These are phyloP conservation scores for Zymoseptoria crescenta DNA, from an alignment of 2,329 filamentous ascomycete species.

Conservation along the genomic window DNA sequence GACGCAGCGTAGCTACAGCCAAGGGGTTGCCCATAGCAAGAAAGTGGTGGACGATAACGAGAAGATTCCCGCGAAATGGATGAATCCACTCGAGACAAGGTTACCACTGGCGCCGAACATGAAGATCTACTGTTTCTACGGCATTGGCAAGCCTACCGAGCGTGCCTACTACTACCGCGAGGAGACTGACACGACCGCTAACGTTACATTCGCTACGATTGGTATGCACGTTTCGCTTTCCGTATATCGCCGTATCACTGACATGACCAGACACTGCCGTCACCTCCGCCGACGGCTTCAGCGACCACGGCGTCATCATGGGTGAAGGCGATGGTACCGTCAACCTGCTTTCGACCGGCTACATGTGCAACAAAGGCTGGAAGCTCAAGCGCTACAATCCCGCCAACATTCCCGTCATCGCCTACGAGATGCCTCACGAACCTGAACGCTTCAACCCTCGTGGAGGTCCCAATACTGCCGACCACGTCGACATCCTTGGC, in stretches of 20 bases:
- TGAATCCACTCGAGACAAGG: slow-evolving; percentile 86
- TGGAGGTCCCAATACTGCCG: slow-evolving; percentile 61
- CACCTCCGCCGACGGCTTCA: slow-evolving; percentile 48
- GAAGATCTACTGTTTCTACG: slow-evolving; percentile 97
- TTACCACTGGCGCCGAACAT: slow-evolving; percentile 79
- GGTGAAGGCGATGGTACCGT: slow-evolving; percentile 96
- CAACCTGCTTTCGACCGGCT: slow-evolving; percentile 81
- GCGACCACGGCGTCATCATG: slow-evolving; percentile 87
- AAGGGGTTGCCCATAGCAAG: slow-evolving; percentile 73
- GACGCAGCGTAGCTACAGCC: slow-evolving; percentile 70
- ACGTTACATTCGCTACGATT: slow-evolving; percentile 48
- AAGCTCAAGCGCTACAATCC: slow-evolving; percentile 90
- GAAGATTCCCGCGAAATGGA: slow-evolving; percentile 62
- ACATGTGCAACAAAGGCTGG: slow-evolving; percentile 97
- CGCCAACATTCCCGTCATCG: slow-evolving; percentile 68
- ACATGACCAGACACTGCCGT: slow-evolving; percentile 56
- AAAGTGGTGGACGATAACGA: slow-evolving; percentile 66
- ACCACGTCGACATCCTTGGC: slow-evolving; percentile 94
- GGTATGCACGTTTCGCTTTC: slow-evolving; percentile 7
- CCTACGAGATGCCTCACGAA: slow-evolving; percentile 94
- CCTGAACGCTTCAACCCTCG: slow-evolving; percentile 85
- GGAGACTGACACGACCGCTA: slow-evolving; percentile 57
- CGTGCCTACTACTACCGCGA: slow-evolving; percentile 83
- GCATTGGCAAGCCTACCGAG: slow-evolving; percentile 87
- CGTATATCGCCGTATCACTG: background rate